Evolutionary conservation across 2,329 filamentous ascomycete species (phyloP), one percentile per base, ranked within the genome.

Genomic region (Fusarium chaquense): DNA sequence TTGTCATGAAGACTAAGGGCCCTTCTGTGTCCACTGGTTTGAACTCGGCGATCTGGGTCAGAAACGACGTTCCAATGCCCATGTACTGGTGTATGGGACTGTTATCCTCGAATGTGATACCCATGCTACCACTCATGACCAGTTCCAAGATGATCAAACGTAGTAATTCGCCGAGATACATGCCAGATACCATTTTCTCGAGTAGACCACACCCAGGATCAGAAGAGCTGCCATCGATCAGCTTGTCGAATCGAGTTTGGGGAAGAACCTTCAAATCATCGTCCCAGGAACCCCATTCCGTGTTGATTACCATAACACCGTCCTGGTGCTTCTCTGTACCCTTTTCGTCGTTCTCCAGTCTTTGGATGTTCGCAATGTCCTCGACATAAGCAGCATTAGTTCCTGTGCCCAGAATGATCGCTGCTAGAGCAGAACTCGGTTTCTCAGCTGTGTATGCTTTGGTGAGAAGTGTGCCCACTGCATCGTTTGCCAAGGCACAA

Each of bases 261-360:
- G 58, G 43, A 24, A 63, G 61, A 4, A 63, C 58, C 0, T 9
- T 15, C 0, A 63, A 4, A 0, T 26, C 43, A 1, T 63, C 61
- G 5, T 63, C 61, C 58, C 58, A 63, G 3, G 35, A 63, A 2
- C 61, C 58, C 61, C 58, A 63, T 50, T 63, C 61, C 1, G 61
- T 63, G 4, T 63, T 63, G 3, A 63, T 56, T 0, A 62, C 47
- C 60, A 63, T 63, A 2, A 63, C 9, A 1, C 15, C 43, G 0
- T 30, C 12, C 0, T 12, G 1, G 1, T 16, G 0, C 6, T 22
- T 22, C 0, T 2, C 4, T 13, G 5, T 20, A 0, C 5, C 0
- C 1, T 12, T 4, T 3, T 11, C 6, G 0, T 10, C 1, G 0
- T 5, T 3, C 0, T 5, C 8, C 5, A 62, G 30, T n/a, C 60